Evolutionary conservation across 139 green algal species (phyloP).

Genomic region (Pleodorina starrii): DNA sequence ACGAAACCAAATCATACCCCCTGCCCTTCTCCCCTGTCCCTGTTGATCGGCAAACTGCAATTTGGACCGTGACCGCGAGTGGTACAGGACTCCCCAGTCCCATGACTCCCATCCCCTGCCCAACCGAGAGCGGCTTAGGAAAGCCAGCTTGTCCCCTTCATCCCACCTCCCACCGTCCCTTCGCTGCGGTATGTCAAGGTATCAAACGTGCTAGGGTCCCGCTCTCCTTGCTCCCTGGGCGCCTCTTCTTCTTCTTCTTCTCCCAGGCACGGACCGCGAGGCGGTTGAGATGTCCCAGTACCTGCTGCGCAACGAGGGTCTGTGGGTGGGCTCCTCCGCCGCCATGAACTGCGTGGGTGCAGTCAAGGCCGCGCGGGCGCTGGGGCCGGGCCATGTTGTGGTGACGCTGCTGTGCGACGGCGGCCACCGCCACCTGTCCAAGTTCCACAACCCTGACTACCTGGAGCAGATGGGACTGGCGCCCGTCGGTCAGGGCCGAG

Average conservation of each 20-base stretch:
- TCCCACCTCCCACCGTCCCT: too few species aligned
- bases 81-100: too few species aligned
- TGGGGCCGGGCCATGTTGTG: constrained; percentile 90
- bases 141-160: too few species aligned
- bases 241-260: neutral
- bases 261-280: constrained; percentile 81
- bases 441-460: constrained; percentile 92
- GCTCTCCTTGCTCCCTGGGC: neutral
- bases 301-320: constrained; percentile 91
- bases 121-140: too few species aligned
- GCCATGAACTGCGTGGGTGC: constrained; percentile 95
- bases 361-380: constrained; percentile 78
- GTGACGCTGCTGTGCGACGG: constrained; percentile 96
- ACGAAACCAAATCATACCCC: too few species aligned
- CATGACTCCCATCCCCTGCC: too few species aligned
- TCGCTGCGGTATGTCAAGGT: too few species aligned
- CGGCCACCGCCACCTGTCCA: constrained; percentile 88
- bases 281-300: constrained; percentile 90
- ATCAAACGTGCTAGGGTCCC: too few species aligned
- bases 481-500: neutral
- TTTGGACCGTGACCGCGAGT: too few species aligned
- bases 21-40: too few species aligned
- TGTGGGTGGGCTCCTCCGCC: constrained; percentile 91
- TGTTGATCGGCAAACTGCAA: too few species aligned
- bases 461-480: constrained; percentile 61